Conservation (phyloP, 1,139 yeast species). For the Pichia sp. region DNA sequence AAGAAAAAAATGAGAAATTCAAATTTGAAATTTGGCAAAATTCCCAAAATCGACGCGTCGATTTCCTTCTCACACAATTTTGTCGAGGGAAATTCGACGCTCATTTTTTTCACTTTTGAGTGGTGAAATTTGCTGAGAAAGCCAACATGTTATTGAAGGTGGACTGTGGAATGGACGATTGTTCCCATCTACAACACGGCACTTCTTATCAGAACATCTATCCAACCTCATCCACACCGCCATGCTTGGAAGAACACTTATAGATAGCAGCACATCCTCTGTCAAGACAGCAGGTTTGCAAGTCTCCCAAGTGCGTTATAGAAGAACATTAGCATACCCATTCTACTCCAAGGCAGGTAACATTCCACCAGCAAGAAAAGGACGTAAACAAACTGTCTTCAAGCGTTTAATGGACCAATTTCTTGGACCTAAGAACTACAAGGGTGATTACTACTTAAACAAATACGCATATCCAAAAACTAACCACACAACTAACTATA, state of each 20-base stretch:
- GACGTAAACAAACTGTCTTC: slow-evolving; percentile 41
- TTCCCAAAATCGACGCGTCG: slow-evolving; percentile 6
- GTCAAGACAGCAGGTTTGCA: slow-evolving; percentile 20
- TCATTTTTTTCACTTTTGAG: not conserved
- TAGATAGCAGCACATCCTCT: slow-evolving; percentile 10
- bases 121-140: not conserved
- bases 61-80: not conserved
- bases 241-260: slow-evolving; percentile 14
- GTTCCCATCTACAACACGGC: too few species aligned
- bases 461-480: slow-evolving; percentile 74
- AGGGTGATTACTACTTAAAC: slow-evolving; percentile 80
- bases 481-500: slow-evolving; percentile 71
- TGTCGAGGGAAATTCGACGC: not conserved
- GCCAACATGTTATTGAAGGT: not conserved
- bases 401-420: slow-evolving; percentile 49
- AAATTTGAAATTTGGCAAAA: too few species aligned
- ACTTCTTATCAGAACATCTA: too few species aligned
- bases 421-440: slow-evolving; percentile 79
- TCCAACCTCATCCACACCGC: too few species aligned
- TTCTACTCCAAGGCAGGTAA: slow-evolving; percentile 41
- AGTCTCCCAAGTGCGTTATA: slow-evolving; percentile 34
- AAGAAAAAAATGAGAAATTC: too few species aligned
- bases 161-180: too few species aligned
- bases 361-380: slow-evolving; percentile 41
- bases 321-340: slow-evolving; percentile 49